These are phyloP conservation scores for Akanthomyces dipterigenus DNA, from an alignment of 2,329 filamentous ascomycete genomes.

Conservation along the genomic window DNA sequence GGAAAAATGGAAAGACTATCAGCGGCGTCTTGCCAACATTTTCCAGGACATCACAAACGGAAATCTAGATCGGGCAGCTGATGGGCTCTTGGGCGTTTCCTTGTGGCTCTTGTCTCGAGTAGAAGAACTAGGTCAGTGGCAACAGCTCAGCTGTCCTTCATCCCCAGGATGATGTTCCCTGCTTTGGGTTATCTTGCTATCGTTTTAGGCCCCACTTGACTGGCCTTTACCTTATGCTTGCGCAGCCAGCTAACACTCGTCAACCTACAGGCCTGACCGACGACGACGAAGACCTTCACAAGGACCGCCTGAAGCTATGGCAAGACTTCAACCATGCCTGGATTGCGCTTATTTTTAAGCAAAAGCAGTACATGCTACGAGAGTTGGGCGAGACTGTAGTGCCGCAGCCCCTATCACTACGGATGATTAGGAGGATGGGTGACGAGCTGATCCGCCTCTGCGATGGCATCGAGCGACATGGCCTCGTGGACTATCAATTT, in stretches of 20 bases:
- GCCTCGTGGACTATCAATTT: slow-evolving; percentile 96
- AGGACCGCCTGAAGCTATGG: slow-evolving; percentile 79
- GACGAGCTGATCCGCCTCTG: slow-evolving; percentile 76
- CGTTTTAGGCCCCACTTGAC: not conserved
- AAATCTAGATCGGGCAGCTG: slow-evolving; percentile 42
- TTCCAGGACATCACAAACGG: slow-evolving; percentile 63
- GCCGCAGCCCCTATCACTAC: slow-evolving; percentile 52
- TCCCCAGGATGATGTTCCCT: too few species aligned
- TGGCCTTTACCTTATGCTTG: not conserved
- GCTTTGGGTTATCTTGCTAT: too few species aligned
- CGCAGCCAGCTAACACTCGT: not conserved
- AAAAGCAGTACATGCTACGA: slow-evolving; percentile 68
- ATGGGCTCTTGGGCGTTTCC: slow-evolving; percentile 46
- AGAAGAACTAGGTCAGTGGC: slow-evolving; percentile 44
- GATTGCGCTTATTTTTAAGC: slow-evolving; percentile 75
- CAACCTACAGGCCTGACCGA: slow-evolving; percentile 62
- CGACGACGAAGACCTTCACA: slow-evolving; percentile 70
- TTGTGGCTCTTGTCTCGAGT: slow-evolving; percentile 51
- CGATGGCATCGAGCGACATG: slow-evolving; percentile 80
- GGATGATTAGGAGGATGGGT: slow-evolving; percentile 70
- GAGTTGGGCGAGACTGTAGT: slow-evolving; percentile 49
- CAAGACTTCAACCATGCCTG: slow-evolving; percentile 91
- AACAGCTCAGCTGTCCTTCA: not conserved
- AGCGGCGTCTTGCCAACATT: slow-evolving; percentile 54
- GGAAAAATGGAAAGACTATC: slow-evolving; percentile 62